A percentile compares a stretch with the other conserved stretches of the same genome.
Evolutionary conservation across 1,284 basidiomycete genomes (phyloP).

Genomic region (Rhizoctonia solani): DNA sequence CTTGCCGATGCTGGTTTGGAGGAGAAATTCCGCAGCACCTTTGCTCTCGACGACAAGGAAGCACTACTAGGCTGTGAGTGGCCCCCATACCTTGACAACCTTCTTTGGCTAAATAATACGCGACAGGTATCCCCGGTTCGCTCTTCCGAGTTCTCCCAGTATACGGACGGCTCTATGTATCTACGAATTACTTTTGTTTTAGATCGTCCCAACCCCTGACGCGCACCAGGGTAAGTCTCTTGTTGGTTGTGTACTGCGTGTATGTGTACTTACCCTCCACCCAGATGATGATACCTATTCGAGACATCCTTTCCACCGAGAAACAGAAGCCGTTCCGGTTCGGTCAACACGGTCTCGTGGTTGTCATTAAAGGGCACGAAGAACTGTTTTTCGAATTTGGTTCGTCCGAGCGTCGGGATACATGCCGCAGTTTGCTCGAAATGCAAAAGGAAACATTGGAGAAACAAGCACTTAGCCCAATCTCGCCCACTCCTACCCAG

Average conservation of each 20-base stretch:
- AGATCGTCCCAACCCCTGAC: conserved; percentile 48
- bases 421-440: conserved; percentile 76
- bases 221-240: conserved; percentile 69
- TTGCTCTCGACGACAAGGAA: conserved; percentile 87
- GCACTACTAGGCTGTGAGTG: conserved; percentile 80
- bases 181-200: conserved; percentile 87
- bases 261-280: conserved; percentile 2
- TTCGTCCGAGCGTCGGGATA: conserved; percentile 73
- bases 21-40: conserved; percentile 76
- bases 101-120: conserved; percentile 30
- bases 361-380: conserved; percentile 94
- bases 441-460: conserved; percentile 78
- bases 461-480: conserved; percentile 53
- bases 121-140: conserved; percentile 82
- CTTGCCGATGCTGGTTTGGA: conserved; percentile 63
- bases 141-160: conserved; percentile 85
- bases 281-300: conserved; percentile 92
- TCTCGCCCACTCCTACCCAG: conserved; percentile 50
- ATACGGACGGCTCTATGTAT: conserved; percentile 83
- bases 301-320: conserved; percentile 83
- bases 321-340: conserved; percentile 86
- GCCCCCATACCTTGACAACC: conserved; percentile 8
- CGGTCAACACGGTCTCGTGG: conserved; percentile 83
- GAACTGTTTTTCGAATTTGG: conserved; percentile 96
- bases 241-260: conserved; percentile 52